A percentile compares a stretch with the other conserved stretches of the same genome.
phyloP scores from a whole-genome alignment of 441 rosid species.

The Biscutella laevigata region DNA sequence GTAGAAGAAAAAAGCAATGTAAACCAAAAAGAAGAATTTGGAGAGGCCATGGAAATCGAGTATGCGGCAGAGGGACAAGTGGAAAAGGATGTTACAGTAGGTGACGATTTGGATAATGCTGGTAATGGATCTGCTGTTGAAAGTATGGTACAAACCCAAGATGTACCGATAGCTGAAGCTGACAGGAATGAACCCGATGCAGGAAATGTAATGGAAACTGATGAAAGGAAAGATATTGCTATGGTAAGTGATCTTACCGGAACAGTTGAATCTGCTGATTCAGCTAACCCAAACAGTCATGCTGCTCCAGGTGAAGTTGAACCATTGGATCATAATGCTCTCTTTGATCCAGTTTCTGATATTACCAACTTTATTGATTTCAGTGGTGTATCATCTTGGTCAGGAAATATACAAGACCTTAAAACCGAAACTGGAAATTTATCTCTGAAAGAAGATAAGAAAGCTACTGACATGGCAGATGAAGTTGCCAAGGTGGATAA shows the following conservation, averaged over 20 bases:
- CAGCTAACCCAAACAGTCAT: constrained; percentile 10
- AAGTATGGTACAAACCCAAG: not conserved
- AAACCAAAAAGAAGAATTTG: constrained; percentile 25
- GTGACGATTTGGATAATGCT: constrained; percentile 1
- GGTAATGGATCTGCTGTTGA: not conserved
- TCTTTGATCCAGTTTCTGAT: constrained; percentile 30
- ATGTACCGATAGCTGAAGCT: constrained; percentile 6
- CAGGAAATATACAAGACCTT: constrained; percentile 31
- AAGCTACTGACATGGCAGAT: constrained; percentile 11
- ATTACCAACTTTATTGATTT: constrained; percentile 34
- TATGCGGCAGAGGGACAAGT: constrained; percentile 34
- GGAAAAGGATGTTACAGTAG: constrained; percentile 25
- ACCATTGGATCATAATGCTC: constrained; percentile 24
- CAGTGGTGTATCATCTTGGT: constrained; percentile 29
- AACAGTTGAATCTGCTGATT: constrained; percentile 13
- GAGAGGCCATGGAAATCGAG: constrained; percentile 26
- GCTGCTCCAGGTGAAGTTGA: constrained; percentile 31
- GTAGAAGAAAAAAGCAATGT: constrained; percentile 24
- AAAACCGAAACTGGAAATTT: constrained; percentile 12
- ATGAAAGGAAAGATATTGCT: constrained; percentile 19
- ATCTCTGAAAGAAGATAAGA: constrained; percentile 19
- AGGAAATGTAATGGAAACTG: constrained; percentile 23
- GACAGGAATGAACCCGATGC: constrained; percentile 15
- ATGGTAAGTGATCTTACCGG: constrained; percentile 6
- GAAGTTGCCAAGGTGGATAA: constrained; percentile 19